A percentile compares a stretch with the other conserved stretches of the same genome.
phyloP scores from a whole-genome alignment of 2,329 filamentous ascomycete genomes.

The Gnomoniopsis sp. region DNA sequence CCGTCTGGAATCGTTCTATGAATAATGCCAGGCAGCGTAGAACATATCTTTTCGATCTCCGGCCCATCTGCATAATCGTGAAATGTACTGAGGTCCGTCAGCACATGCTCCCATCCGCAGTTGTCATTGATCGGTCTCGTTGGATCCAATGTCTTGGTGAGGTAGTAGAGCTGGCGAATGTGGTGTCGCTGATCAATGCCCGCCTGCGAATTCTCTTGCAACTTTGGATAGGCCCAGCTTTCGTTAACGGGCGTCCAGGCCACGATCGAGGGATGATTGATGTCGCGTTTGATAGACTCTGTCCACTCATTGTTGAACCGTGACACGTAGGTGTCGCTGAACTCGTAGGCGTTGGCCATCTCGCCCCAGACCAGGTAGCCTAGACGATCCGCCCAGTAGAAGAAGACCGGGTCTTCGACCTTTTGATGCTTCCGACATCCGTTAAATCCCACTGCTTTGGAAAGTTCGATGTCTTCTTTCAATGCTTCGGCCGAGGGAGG shows the following conservation, averaged over 20 bases:
- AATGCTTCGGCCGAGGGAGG: constrained; percentile 46
- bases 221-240: constrained; percentile 60
- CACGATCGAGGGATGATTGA: constrained; percentile 63
- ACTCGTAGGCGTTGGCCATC: constrained; percentile 63
- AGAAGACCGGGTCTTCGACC: constrained; percentile 58
- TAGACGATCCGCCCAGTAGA: constrained; percentile 59
- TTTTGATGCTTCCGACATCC: constrained; percentile 65
- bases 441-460: constrained; percentile 61
- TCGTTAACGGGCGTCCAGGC: constrained; percentile 66
- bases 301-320: constrained; percentile 64
- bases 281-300: constrained; percentile 58
- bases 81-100: constrained; percentile 63
- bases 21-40: constrained; percentile 51
- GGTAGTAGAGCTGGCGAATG: constrained; percentile 59
- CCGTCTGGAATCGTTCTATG: constrained; percentile 37
- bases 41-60: constrained; percentile 52
- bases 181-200: constrained; percentile 60
- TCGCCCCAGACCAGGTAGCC: constrained; percentile 63
- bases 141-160: constrained; percentile 60
- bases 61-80: constrained; percentile 63
- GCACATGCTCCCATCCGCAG: constrained; percentile 68
- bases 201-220: constrained; percentile 53
- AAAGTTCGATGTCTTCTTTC: constrained; percentile 50
- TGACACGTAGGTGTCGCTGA: constrained; percentile 53
- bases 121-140: constrained; percentile 67